Evolutionary conservation across 352 stramenopile genomes (phyloP).

Genomic region (Aphanomyces invadans): DNA sequence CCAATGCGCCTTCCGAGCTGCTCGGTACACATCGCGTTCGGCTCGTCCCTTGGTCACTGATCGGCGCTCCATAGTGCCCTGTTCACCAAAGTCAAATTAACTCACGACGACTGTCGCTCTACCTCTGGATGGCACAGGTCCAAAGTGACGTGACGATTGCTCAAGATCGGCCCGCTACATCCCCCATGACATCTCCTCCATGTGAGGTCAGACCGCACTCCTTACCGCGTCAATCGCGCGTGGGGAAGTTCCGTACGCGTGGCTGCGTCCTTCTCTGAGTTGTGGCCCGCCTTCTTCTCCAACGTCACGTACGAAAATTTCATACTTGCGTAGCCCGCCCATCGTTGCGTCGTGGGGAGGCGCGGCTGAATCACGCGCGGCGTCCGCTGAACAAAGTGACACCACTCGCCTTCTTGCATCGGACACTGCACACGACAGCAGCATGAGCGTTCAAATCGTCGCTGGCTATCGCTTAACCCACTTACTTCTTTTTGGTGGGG

Average conservation of each 20-base stretch:
- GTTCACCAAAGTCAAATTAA: slow-evolving; percentile 21
- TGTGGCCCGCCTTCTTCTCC: slow-evolving; percentile 46
- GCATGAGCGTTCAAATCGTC: too few relatives aligned
- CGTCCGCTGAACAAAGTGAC: slow-evolving; percentile 78
- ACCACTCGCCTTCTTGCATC: slow-evolving; percentile 64
- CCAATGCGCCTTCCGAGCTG: slow-evolving; percentile 76
- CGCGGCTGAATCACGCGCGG: slow-evolving; percentile 63
- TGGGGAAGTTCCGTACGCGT: slow-evolving; percentile 28
- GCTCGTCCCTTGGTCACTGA: slow-evolving; percentile 66
- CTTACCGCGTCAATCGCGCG: slow-evolving; percentile 55
- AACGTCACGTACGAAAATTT: slow-evolving; percentile 84
- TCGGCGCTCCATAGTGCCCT: slow-evolving; percentile 71
- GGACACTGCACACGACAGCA: slow-evolving; percentile 38
- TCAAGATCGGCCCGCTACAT: slow-evolving; percentile 48
- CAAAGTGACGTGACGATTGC: slow-evolving; percentile 71
- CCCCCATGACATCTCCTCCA: neutral
- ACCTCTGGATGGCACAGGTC: slow-evolving; percentile 74
- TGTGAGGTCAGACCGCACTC: too few relatives aligned
- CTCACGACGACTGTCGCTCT: neutral
- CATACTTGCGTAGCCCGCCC: slow-evolving; percentile 73
- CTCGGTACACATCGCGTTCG: slow-evolving; percentile 71
- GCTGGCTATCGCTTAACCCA: too few relatives aligned
- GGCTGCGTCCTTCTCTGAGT: slow-evolving; percentile 25
- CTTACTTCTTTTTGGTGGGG: slow-evolving; percentile 59
- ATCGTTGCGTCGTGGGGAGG: slow-evolving; percentile 68